Evolutionary conservation across 2,329 filamentous ascomycete species (phyloP).

Genomic region (Aspergillus udagawae): DNA sequence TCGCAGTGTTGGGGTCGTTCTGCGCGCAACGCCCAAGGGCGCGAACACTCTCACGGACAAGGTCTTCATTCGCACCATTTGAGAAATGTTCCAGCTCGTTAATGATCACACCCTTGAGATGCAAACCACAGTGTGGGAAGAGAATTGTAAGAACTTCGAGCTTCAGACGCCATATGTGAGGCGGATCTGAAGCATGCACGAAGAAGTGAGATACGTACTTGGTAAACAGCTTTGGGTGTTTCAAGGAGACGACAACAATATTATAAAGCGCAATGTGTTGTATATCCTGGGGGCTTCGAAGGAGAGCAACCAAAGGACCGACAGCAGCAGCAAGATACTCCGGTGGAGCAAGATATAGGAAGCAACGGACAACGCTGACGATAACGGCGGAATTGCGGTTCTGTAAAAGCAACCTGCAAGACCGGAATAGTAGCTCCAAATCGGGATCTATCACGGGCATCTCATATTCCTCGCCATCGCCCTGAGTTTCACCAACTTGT

Average conservation of each 20-base stretch:
- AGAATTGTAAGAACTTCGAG: conserved; percentile 86
- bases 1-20: conserved; percentile 64
- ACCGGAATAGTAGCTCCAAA: conserved; percentile 72
- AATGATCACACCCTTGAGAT: conserved; percentile 79
- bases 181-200: conserved; percentile 71
- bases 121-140: conserved; percentile 73
- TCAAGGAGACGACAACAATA: conserved; percentile 85
- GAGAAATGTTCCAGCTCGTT: conserved; percentile 94
- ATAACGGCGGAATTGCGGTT: conserved; percentile 93
- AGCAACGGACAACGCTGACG: conserved; percentile 78
- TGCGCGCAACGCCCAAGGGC: conserved; percentile 94
- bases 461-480: conserved; percentile 50
- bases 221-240: conserved; percentile 73
- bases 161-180: conserved; percentile 85
- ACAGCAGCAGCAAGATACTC: conserved; percentile 72
- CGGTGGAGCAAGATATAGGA: conserved; percentile 75
- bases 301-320: conserved; percentile 78
- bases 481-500: conserved; percentile 43
- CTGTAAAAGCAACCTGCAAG: conserved; percentile 78
- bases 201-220: conserved; percentile 87
- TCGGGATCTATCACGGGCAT: conserved; percentile 70
- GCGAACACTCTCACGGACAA: conserved; percentile 84
- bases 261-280: conserved; percentile 89
- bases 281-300: conserved; percentile 81
- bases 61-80: conserved; percentile 64